Evolutionary conservation across 2,329 filamentous ascomycete species (phyloP), one percentile per base, ranked within the genome.

Genomic region (Stagonosporopsis chrysanthemi): DNA sequence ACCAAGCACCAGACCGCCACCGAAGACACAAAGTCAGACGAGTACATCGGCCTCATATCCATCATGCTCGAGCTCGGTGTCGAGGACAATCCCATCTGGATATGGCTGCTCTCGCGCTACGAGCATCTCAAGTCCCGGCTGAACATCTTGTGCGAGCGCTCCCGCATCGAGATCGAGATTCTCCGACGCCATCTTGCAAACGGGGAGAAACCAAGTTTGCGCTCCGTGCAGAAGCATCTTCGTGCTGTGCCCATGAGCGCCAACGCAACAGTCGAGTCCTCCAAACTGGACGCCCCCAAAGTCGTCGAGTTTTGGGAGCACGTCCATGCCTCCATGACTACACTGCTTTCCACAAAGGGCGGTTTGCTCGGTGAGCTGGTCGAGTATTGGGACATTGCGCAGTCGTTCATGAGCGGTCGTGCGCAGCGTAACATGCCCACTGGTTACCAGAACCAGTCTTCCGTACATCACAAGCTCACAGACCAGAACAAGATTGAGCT

Each of bases 261-360:
- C 1, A 71, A 68, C 33, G 80, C 87, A 6, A 84, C 87, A 50
- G 61, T 56, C 0, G 86, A 85, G 53, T 85, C 68, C 3, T 70
- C 68, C 2, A 85, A 88, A 11, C 83, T 92, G n/a, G 95, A 99
- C 74, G 87, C 88, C 0, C 79, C 88, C 2, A 89, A 94, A 43
- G 84, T 97, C 14, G 84, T 96, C 62, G 92, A 97, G 65, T 84
- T 98, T 58, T 99, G 95, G 95, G 93, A 97, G 69, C 91, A 93
- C 73, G 88, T 96, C 62, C 81, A 91, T 57, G 80, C 84, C 0
- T 95, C 92, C 61, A 75, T 98, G 58, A 88, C 80, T 9, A 86
- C 84, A 39, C 82, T 99, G 36, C 80, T 99, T 0, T 93, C 92
- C 0, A 79, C 82, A 6, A 81, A 88, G 6, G 87, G 88, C 61